Base-by-base conservation (phyloP, 371 early-diverging fungal species). In the Rhizomucor miehei region DNA sequence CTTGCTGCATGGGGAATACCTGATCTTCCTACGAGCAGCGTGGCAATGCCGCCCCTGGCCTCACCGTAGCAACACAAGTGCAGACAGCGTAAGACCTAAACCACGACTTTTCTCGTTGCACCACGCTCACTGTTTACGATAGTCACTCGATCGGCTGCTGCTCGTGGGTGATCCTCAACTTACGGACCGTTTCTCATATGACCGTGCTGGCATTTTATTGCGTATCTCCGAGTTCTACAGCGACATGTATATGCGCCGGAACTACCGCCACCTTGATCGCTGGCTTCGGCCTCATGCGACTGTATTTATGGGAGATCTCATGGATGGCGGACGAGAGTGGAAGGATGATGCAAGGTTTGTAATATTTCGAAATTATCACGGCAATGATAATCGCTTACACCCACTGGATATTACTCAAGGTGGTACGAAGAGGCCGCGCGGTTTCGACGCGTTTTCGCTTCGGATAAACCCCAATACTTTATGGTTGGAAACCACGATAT, bases 401-500 rank as follows among this genome's bases (percentile, higher is more conserved):
- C 38, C 38, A 12, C 19, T 41, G 35, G 16, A 46, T 16, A n/a
- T 49, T 44, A n/a, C 14, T 44, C 1, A 49, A 62, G 57, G 38
- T 60, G 51, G 52, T 25, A 41, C 13, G 21, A 51, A 10, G 48
- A 67, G 50, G 56, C 52, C 4, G 34, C 43, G 1, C 69, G 79
- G 6, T 78, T 73, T 41, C 50, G 54, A 20, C 51, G n/a, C 0
- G 52, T 78, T 14, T 79, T 76, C 45, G 20, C 56, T 2, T 48
- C 66, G 52, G 48, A 44, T 1, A 57, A 58, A 1, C 37, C 36
- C 0, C 49, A 9, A 14, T 41, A 67, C 41, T 70, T 77, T 45
- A 85, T 90, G 71, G 90, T 84, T 2, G 95, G 95, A 1, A 97
- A 94, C 69, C 97, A 97, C 60, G 95, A 97, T 66, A 84, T 94